A percentile compares a stretch with the other conserved stretches of the same genome.
Conservation (phyloP, 1,284 basidiomycete genomes). For the Exobasidium cylindrosporum region DNA sequence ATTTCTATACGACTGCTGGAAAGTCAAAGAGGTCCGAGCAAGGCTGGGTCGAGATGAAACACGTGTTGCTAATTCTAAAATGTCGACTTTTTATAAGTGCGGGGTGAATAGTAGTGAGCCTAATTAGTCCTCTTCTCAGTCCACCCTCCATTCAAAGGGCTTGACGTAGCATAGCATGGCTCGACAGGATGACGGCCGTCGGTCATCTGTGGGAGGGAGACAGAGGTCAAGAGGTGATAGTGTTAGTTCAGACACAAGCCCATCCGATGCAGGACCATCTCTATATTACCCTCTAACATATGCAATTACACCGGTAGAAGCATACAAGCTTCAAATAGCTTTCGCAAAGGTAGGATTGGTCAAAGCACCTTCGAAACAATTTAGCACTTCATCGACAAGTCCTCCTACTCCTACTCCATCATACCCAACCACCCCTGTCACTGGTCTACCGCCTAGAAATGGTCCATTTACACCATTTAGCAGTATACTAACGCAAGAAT, state of each 20-base stretch:
- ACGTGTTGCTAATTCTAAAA: too few species aligned
- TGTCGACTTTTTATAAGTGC: too few species aligned
- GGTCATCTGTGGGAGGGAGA: neutral
- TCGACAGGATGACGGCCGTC: neutral
- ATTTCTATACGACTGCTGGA: too few species aligned
- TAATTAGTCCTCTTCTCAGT: too few species aligned
- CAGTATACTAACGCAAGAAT: neutral
- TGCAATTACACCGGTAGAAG: conserved; percentile 12
- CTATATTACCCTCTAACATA: conserved; percentile 4
- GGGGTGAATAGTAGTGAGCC: too few species aligned
- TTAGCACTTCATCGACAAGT: neutral
- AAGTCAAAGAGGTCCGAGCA: too few species aligned
- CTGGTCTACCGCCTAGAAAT: neutral
- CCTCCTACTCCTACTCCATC: conserved; percentile 9
- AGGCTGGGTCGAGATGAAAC: too few species aligned
- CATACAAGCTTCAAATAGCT: neutral
- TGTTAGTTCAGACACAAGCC: neutral
- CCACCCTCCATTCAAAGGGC: too few species aligned
- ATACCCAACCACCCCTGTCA: conserved; percentile 1
- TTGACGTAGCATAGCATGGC: neutral
- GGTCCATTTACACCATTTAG: neutral
- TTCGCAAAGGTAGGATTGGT: conserved; percentile 5
- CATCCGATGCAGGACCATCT: neutral
- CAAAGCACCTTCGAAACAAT: neutral
- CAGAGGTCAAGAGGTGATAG: neutral